Evolutionary conservation across 305 asterid genomes (phyloP).

Genomic region (Withania somnifera): DNA sequence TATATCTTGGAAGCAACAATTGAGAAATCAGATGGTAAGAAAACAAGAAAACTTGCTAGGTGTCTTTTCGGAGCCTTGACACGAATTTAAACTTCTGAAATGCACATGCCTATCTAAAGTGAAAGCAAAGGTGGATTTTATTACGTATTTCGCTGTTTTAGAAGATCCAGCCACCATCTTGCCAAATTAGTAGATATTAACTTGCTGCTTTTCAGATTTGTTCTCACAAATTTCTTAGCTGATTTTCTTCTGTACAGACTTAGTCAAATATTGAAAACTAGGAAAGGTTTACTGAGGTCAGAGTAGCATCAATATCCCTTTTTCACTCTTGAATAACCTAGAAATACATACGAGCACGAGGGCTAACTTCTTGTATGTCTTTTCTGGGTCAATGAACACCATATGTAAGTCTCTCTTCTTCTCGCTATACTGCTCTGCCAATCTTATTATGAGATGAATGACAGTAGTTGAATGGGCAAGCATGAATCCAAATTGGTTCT

Average conservation of each 20-base stretch:
- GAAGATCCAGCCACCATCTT: background rate
- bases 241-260: too few species aligned
- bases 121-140: background rate
- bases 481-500: background rate
- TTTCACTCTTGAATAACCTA: too few species aligned
- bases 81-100: background rate
- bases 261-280: too few species aligned
- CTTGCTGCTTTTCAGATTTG: background rate
- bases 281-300: too few species aligned
- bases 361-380: too few species aligned
- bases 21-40: background rate
- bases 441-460: background rate
- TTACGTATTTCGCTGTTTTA: background rate
- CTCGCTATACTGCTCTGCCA: background rate
- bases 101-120: background rate
- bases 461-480: background rate
- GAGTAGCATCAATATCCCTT: too few species aligned
- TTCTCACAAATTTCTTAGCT: background rate
- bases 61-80: background rate
- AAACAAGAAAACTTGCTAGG: background rate
- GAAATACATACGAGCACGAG: too few species aligned
- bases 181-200: background rate
- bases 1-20: background rate
- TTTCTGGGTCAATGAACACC: background rate
- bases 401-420: background rate